Base-by-base conservation (phyloP, 805 yeast genomes). In the Metschnikowia colocasiae region DNA sequence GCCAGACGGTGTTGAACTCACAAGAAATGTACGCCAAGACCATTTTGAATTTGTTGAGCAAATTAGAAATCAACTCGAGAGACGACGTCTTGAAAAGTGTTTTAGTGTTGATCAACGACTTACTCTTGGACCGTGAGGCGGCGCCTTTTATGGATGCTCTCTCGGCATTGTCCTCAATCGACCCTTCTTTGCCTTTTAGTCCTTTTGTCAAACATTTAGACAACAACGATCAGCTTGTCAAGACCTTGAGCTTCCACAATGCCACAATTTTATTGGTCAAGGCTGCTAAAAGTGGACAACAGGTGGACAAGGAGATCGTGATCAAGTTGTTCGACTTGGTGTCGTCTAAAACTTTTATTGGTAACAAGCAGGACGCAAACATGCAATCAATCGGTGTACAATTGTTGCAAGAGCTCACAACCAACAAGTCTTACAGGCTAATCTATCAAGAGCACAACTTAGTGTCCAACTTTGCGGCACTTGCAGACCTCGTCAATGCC, bases 41-140 rank as follows among this genome's bases (percentile, higher is more conserved):
- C 29, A 63, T 83, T 25, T 67, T 81, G 48, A 71, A 76, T 26
- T 59, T 87, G 49, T 70, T 87, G 59, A 65, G 74, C 50, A 78
- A 78, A 56, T 63, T 69, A 56, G 63, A 65, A 12, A 60, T 62
- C 16, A 68, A 67, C 45, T 63, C 69, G 2, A 74, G 86, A 46
- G 84, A 79, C 57, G 91, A 84, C 48, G 82, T 84, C 36, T 74
- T 81, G 53, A 82, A 84, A 62, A 82, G 80, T 61, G 70, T 82
- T 23, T 73, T 84, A 42, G 85, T 82, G 19, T 69, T 84, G 44
- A 65, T 82, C 42, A 79, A 80, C 51, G 92, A 85, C 55, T 71
- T 83, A 46, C 60, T 76, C 45, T 59, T 67, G 35, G 74, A 71
- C 15, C 58, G 68, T 31, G 68, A 71, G 4, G 55, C 60, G 3